Evolutionary conservation across 495 filamentous ascomycete species (phyloP).

Genomic region (Xylaria flabelliformis): DNA sequence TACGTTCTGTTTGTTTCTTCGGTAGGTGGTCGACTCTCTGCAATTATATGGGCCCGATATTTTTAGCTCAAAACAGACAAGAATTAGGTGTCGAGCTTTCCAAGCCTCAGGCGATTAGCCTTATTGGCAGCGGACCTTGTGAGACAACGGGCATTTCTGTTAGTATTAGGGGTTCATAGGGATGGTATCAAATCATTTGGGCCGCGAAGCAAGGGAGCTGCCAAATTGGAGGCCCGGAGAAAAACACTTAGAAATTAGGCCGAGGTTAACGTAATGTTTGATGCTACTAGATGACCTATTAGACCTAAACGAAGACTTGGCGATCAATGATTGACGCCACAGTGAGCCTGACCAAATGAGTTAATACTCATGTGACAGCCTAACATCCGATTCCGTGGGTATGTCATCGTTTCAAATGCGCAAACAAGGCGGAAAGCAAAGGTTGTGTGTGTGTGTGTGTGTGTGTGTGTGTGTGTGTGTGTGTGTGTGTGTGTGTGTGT

Average conservation of each 20-base stretch:
- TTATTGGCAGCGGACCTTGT: background rate
- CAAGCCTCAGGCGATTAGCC: background rate
- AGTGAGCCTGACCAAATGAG: background rate
- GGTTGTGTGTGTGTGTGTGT: background rate
- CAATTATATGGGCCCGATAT: background rate
- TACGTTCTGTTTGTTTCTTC: background rate
- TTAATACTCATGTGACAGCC: background rate
- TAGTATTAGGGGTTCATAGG: background rate
- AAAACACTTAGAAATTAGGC: background rate
- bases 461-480: background rate
- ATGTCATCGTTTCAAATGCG: background rate
- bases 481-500: background rate
- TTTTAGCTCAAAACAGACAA: background rate
- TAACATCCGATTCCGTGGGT: background rate
- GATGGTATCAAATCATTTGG: slow-evolving; percentile 6
- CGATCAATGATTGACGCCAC: background rate
- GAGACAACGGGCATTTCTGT: slow-evolving; percentile 7
- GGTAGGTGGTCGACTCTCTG: background rate
- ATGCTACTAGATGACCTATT: background rate
- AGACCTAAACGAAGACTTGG: background rate
- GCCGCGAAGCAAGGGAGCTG: background rate
- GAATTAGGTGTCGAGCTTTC: background rate
- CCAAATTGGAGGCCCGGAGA: background rate
- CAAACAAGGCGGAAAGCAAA: background rate
- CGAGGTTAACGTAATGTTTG: background rate